These are phyloP conservation scores for Fusarium transvaalense DNA, from an alignment of 2,329 filamentous ascomycete species.

Conservation along the genomic window DNA sequence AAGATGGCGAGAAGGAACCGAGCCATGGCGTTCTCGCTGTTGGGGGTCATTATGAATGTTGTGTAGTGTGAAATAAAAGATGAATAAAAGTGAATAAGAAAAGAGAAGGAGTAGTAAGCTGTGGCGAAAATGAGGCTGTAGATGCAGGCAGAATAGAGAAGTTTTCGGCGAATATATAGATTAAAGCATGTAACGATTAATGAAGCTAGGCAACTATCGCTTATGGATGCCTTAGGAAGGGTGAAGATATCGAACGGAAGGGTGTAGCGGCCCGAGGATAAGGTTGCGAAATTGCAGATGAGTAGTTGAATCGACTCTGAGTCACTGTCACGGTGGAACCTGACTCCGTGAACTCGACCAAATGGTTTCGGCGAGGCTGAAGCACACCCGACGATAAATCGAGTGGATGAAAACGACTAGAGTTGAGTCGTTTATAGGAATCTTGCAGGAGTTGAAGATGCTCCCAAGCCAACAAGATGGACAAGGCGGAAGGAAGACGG, in stretches of 20 bases:
- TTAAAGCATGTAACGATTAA: conserved; percentile 25
- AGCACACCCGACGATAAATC: conserved; percentile 8
- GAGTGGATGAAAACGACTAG: conserved; percentile 15
- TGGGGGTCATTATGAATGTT: conserved; percentile 62
- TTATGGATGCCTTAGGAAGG: conserved; percentile 37
- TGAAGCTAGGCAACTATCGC: conserved; percentile 40
- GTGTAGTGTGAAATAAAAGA: background rate
- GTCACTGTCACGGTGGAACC: conserved; percentile 27
- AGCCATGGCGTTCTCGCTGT: conserved; percentile 68
- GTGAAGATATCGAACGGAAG: conserved; percentile 9
- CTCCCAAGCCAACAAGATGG: conserved; percentile 28
- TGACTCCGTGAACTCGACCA: conserved; percentile 22
- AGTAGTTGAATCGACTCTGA: conserved; percentile 19
- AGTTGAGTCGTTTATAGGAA: conserved; percentile 7
- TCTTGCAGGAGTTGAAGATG: conserved; percentile 25
- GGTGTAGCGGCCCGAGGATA: conserved; percentile 12
- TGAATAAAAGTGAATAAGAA: background rate
- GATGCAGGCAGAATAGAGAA: conserved; percentile 33
- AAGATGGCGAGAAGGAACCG: conserved; percentile 71
- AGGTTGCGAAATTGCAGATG: conserved; percentile 16
- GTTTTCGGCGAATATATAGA: conserved; percentile 31
- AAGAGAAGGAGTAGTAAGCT: conserved; percentile 8
- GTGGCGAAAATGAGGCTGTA: conserved; percentile 29
- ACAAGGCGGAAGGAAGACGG: conserved; percentile 27
- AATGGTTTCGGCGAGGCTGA: conserved; percentile 18